These are phyloP conservation scores for Athelia sp. DNA, from an alignment of 1,284 basidiomycete species.

Conservation along the genomic window DNA sequence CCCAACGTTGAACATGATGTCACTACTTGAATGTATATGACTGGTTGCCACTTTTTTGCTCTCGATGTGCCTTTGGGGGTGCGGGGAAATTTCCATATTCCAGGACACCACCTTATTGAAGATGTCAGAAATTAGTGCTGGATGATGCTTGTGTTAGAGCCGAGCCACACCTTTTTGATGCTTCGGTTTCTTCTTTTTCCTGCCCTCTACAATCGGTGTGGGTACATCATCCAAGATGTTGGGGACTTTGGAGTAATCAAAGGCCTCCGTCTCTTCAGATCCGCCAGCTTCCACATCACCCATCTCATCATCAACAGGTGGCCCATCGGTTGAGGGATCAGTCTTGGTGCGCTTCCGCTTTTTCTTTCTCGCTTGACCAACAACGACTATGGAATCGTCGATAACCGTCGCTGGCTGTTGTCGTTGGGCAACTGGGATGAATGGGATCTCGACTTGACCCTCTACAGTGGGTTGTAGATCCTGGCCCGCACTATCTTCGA, in stretches of 20 bases:
- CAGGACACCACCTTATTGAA: constrained; percentile 26
- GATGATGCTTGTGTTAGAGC: background rate
- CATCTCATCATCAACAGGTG: constrained; percentile 9
- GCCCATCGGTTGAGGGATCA: constrained; percentile 4
- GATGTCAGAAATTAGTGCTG: constrained; percentile 7
- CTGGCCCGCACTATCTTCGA: constrained; percentile 1
- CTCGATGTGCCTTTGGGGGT: constrained; percentile 62
- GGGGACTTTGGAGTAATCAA: constrained; percentile 72
- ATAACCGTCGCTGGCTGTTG: constrained; percentile 25
- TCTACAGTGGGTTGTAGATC: constrained; percentile 10
- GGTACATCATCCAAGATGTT: constrained; percentile 75
- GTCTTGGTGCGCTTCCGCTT: constrained; percentile 52
- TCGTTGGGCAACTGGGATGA: constrained; percentile 57
- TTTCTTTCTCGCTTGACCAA: constrained; percentile 56
- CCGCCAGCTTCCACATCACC: constrained; percentile 13
- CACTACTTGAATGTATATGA: constrained; percentile 61
- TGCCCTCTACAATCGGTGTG: constrained; percentile 29
- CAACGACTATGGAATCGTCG: constrained; percentile 66
- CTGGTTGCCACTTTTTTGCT: constrained; percentile 66
- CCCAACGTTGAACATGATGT: constrained; percentile 1
- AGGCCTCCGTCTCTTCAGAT: constrained; percentile 37
- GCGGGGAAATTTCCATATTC: constrained; percentile 61
- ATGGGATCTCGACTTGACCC: constrained; percentile 62
- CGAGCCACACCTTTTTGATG: constrained; percentile 34
- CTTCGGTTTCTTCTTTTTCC: constrained; percentile 45